Base-by-base conservation (phyloP, 441 rosid species). In the Populus trichocarpa region DNA sequence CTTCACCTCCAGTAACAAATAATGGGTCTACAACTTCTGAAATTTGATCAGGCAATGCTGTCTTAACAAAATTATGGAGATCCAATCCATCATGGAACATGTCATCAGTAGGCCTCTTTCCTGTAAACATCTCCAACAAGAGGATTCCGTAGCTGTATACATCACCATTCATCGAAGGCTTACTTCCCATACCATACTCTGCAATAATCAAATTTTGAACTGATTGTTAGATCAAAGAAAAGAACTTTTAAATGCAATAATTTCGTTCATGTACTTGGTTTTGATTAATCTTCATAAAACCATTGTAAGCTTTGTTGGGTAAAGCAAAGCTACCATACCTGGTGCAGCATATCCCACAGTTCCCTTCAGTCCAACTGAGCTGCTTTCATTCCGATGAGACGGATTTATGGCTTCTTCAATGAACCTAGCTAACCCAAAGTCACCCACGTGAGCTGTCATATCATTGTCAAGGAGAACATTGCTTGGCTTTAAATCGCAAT, bases 101-200 rank as follows among this genome's bases (percentile, higher is more conserved):
- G 2, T n/a, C 14, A 36, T 14, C 32, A 0, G 33, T 64, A 4
- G 69, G 57, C 13, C 16, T 36, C 53, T 70, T 69, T 77, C 61
- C 32, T 23, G 68, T 59, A 33, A 70, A 7, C 59, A 77, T 77
- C 74, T 77, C 79, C 7, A 77, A 30, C 26, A 20, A 22, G 4
- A 64, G 26, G 26, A 64, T 64, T 9, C 67, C 67, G 26, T 20
- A 64, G 67, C 69, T 77, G 26, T 77, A 77, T 3, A 77, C 69
- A 77, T 70, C 79, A 23, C 74, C 74, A 7, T 33, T 36, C 5
- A 28, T 77, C 23, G 74, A 70, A 12, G 23, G 38, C 13, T 69
- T 61, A 36, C 79, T 70, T 77, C 74, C 74, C 36, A 77, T 10
- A 0, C 79, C 74, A 32, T 76, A 77, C 23, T 77, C 74, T 77